Evolutionary conservation across 805 yeast genomes (phyloP).

Genomic region (Danielia reshetovae): DNA sequence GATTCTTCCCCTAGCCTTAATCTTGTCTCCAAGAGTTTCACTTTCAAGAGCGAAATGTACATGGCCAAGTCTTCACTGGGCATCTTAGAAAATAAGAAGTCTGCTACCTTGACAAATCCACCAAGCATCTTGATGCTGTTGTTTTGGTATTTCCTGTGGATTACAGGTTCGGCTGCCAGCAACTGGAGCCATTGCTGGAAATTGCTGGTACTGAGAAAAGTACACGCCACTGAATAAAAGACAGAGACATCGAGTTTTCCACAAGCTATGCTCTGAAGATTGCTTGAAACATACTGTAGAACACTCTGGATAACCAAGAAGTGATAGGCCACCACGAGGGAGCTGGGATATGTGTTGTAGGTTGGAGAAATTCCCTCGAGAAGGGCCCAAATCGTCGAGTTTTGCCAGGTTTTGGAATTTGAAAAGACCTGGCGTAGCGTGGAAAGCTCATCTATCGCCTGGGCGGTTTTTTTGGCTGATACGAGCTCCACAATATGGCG

Average conservation of each 20-base stretch:
- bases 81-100: constrained; percentile 3
- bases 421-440: no score
- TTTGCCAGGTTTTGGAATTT: no score
- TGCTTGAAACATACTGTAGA: constrained; percentile 11
- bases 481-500: constrained; percentile 4
- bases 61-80: not conserved
- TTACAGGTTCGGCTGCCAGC: constrained; percentile 1
- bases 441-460: no score
- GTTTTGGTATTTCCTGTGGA: constrained; percentile 7
- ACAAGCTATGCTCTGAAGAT: constrained; percentile 5
- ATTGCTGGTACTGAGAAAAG: constrained; percentile 6
- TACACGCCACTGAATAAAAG: constrained; percentile 8
- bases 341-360: no score
- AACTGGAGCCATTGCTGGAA: constrained; percentile 4
- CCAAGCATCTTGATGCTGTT: constrained; percentile 13
- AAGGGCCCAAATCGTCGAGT: not conserved
- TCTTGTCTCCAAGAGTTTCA: constrained; percentile 2
- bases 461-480: not conserved
- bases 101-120: constrained; percentile 12
- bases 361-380: constrained; percentile 7
- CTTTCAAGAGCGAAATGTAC: constrained; percentile 3
- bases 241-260: constrained; percentile 1
- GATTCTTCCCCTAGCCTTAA: not conserved
- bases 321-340: constrained; percentile 9
- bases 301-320: constrained; percentile 15